Evolutionary conservation across 306 rosid genomes (phyloP), one percentile per base, ranked within the genome.

Genomic region (Pyrus bretschneideri): DNA sequence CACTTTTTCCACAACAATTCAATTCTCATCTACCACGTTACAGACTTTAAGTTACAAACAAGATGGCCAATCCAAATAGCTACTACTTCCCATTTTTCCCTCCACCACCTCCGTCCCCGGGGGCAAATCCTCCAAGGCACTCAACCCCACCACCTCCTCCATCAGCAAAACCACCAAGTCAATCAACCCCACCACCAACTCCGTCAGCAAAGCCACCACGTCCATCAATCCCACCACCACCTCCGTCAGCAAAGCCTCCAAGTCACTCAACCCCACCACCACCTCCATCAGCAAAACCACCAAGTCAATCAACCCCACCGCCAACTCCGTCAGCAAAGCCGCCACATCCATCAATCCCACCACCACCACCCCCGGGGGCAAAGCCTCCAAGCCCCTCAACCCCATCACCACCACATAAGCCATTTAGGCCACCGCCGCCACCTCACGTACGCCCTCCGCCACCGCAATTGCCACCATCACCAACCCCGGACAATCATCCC

Each of bases 401-500:
- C 29, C 76, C 19, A 3, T 79, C 75, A 10, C 59, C 78, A 21
- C 85, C 81, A 17, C 71, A 18, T 5, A 14, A 51, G 21, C 55
- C 83, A 1, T 76, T 77, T 3, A 85, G 82, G 2, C 86, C 91
- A 12, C 89, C 89, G 1, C 79, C 91, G 0, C 83, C 90, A 0
- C 83, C 85, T 59, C 68, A 45, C 4, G 23, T 21, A 4, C 75
- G 4, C 69, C 86, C 88, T 3, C 82, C 79, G 0, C 82, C 88
- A 0, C 77, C 86, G 0, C 21, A 72, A 25, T 89, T 87, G 17
- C 73, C 87, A 4, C 96, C 93, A 0, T 59, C 93, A 5, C 92
- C 97, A 11, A 17, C 93, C 30, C 85, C 96, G 0, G 52, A 68
- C 78, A 59, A 81, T 71, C 80, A 82, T 79, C 89, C 87, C 9